Base-by-base conservation (phyloP, 257 asterid genomes). In the Nicotiana paniculata region DNA sequence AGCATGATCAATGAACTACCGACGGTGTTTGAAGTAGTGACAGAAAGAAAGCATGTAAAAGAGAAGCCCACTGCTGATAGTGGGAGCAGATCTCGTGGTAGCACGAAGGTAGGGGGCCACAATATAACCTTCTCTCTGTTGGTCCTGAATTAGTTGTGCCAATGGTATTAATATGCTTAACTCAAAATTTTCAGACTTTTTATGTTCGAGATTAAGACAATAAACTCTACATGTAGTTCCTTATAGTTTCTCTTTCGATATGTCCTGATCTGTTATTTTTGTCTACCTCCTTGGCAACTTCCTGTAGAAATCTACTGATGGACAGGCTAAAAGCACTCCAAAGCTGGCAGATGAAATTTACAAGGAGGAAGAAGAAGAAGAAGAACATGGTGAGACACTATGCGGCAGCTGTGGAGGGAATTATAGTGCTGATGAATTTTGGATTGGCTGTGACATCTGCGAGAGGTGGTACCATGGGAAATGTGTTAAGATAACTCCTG, bases 381-480 rank as follows among this genome's bases (percentile, higher is more conserved):
- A 95, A 55, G 98, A 95, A 77, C 98, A 95, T n/a, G 91, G 97
- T 3, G 97, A 93, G 82, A 91, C 98, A 15, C 92, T 91, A 10
- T 94, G 98, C 17, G 98, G 98, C 46, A 91, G 88, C 91, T 94
- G 98, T 51, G 95, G 93, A 11, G 98, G 98, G 79, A 93, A 90
- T 63, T 94, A 94, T 86, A 93, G 85, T 18, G 94, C 95, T 3
- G 97, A 94, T 30, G 98, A 94, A 87, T 94, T 94, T 87, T 94
- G 98, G 98, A 94, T 94, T 3, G 97, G 98, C 61, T 94, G 98
- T 30, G 98, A 94, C 85, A 90, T 91, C 59, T 94, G 98, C 11
- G 98, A 94, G 87, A 84, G 90, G 82, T 94, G 98, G 97, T 94
- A 72, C 84, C 97, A 94, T 43, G 98, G 98, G 80, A 93, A 93